These are phyloP conservation scores for Colletotrichum incanum DNA, from an alignment of 2,329 filamentous ascomycete genomes.

Conservation along the genomic window DNA sequence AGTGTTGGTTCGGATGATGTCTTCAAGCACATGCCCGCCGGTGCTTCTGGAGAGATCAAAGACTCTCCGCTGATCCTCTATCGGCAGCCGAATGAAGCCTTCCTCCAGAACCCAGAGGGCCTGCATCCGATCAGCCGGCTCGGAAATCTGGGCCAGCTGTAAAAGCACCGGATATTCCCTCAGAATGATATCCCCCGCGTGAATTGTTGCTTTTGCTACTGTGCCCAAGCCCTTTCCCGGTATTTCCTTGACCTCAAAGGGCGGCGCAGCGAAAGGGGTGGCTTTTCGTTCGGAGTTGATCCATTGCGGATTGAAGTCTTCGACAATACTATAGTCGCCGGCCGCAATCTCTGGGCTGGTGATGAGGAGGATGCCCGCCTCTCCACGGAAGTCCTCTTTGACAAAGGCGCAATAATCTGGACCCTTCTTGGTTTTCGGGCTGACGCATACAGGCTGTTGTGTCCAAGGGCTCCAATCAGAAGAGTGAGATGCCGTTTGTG, in stretches of 20 bases:
- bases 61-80: conserved; percentile 45
- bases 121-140: conserved; percentile 44
- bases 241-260: conserved; percentile 49
- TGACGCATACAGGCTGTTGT: conserved; percentile 35
- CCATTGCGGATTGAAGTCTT: conserved; percentile 31
- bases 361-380: conserved; percentile 32
- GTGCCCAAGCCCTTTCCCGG: conserved; percentile 52
- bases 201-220: conserved; percentile 51
- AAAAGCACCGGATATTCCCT: conserved; percentile 49
- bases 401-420: conserved; percentile 40
- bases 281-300: neutral
- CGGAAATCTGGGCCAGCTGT: conserved; percentile 46
- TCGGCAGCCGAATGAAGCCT: conserved; percentile 49
- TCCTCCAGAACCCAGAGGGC: conserved; percentile 49
- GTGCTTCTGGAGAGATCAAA: conserved; percentile 50
- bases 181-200: conserved; percentile 52
- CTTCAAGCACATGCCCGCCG: conserved; percentile 52
- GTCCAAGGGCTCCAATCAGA: conserved; percentile 27
- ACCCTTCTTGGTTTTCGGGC: neutral
- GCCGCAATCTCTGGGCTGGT: conserved; percentile 38
- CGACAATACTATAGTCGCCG: conserved; percentile 17
- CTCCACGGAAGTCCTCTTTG: conserved; percentile 36
- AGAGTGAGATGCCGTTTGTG: neutral
- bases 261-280: neutral
- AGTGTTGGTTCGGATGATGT: conserved; percentile 54